Evolutionary conservation across 257 asterid genomes (phyloP).

Genomic region (Eustoma russellianum): DNA sequence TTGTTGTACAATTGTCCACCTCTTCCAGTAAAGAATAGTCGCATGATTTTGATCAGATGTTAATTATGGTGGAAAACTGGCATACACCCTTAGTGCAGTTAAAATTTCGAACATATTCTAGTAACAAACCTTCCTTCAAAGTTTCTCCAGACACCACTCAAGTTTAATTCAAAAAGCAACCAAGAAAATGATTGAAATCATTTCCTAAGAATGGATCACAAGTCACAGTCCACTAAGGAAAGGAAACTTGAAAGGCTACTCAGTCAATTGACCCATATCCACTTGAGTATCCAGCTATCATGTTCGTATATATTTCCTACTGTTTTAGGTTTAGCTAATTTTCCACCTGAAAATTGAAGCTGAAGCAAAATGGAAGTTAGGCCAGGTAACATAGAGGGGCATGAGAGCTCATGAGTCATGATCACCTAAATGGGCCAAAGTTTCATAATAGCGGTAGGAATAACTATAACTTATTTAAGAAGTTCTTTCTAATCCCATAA

Average conservation of each 20-base stretch:
- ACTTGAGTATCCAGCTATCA: background rate
- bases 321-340: too few relatives aligned
- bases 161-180: slow-evolving; percentile 11
- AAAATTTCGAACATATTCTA: slow-evolving; percentile 12
- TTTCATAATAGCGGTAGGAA: too few relatives aligned
- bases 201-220: slow-evolving; percentile 16
- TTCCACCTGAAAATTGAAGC: too few relatives aligned
- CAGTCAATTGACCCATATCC: background rate
- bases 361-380: too few relatives aligned
- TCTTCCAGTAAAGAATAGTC: too few relatives aligned
- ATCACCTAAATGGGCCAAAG: too few relatives aligned
- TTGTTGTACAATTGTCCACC: too few relatives aligned
- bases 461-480: too few relatives aligned
- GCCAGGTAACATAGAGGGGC: too few relatives aligned
- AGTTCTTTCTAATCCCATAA: too few relatives aligned
- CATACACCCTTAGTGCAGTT: slow-evolving; percentile 10
- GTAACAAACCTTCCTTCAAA: slow-evolving; percentile 10
- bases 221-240: slow-evolving; percentile 13
- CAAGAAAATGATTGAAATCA: slow-evolving; percentile 16
- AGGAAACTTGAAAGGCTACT: slow-evolving; percentile 2
- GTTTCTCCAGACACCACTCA: slow-evolving; percentile 3
- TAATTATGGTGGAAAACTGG: slow-evolving; percentile 25
- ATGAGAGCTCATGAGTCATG: too few relatives aligned
- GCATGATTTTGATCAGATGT: background rate
- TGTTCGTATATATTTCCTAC: slow-evolving; percentile 3